These are phyloP conservation scores for Colletotrichum liriopes DNA, from an alignment of 2,329 filamentous ascomycete species.

Conservation along the genomic window DNA sequence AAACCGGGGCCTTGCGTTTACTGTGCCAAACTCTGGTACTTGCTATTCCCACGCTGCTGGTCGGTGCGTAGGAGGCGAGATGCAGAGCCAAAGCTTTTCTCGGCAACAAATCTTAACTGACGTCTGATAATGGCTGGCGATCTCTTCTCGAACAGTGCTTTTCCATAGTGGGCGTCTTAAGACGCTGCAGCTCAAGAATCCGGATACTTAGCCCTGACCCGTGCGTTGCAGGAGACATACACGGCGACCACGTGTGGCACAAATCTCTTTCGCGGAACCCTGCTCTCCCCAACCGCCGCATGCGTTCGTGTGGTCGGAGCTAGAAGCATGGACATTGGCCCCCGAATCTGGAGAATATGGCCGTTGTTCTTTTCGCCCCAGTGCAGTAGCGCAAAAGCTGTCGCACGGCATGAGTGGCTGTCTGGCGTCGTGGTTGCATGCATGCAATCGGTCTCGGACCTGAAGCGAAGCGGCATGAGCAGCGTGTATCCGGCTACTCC, in stretches of 20 bases:
- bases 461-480: constrained; percentile 31
- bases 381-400: constrained; percentile 33
- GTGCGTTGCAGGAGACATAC: constrained; percentile 17
- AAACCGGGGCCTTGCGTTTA: background rate
- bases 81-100: constrained; percentile 39
- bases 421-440: constrained; percentile 33
- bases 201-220: constrained; percentile 14
- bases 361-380: constrained; percentile 38
- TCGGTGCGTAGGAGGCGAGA: constrained; percentile 29
- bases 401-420: constrained; percentile 22
- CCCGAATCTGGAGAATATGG: constrained; percentile 38
- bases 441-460: constrained; percentile 26
- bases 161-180: background rate
- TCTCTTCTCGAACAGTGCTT: constrained; percentile 28
- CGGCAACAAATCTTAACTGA: constrained; percentile 27
- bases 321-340: constrained; percentile 29
- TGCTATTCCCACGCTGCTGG: constrained; percentile 8
- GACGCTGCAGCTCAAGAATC: constrained; percentile 9
- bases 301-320: constrained; percentile 16
- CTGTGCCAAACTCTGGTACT: constrained; percentile 2
- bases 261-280: constrained; percentile 14
- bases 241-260: constrained; percentile 25
- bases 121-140: constrained; percentile 17
- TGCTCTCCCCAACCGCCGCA: constrained; percentile 21
- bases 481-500: constrained; percentile 30